Conservation (phyloP, 2,329 filamentous ascomycete species). For the Colletotrichum sp. region DNA sequence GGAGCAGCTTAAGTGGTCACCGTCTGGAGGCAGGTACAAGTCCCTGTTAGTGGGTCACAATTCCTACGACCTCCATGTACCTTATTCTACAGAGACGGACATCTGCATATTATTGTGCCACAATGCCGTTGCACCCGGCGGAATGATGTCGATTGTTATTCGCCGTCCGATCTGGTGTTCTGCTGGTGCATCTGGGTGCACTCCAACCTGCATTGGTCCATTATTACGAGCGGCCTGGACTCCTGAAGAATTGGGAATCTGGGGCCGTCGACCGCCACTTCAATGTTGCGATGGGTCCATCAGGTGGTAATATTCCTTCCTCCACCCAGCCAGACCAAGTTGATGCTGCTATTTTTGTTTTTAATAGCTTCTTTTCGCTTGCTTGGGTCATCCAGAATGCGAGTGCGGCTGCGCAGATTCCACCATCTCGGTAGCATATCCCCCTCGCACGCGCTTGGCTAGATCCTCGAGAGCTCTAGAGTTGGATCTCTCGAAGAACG, state of each 20-base stretch:
- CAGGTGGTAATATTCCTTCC: neutral
- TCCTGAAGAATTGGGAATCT: constrained; percentile 9
- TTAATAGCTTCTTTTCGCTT: neutral
- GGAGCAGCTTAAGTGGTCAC: neutral
- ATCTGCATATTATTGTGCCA: neutral
- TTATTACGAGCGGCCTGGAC: constrained; percentile 16
- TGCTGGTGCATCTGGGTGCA: neutral
- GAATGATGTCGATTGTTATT: neutral
- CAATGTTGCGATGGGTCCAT: neutral
- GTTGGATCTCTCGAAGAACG: neutral
- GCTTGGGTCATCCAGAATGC: neutral
- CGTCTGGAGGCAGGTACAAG: neutral
- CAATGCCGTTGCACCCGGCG: neutral
- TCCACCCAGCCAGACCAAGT: neutral
- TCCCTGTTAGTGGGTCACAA: neutral
- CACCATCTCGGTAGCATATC: neutral
- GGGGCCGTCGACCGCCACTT: neutral
- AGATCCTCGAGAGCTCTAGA: neutral
- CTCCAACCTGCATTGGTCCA: neutral
- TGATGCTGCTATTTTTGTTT: neutral
- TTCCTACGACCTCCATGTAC: no score
- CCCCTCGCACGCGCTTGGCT: neutral
- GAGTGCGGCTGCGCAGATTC: neutral
- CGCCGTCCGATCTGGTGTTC: neutral
- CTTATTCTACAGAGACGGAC: neutral